Base-by-base conservation (phyloP, 2,329 filamentous ascomycete species). In the Westerdykella sp. region DNA sequence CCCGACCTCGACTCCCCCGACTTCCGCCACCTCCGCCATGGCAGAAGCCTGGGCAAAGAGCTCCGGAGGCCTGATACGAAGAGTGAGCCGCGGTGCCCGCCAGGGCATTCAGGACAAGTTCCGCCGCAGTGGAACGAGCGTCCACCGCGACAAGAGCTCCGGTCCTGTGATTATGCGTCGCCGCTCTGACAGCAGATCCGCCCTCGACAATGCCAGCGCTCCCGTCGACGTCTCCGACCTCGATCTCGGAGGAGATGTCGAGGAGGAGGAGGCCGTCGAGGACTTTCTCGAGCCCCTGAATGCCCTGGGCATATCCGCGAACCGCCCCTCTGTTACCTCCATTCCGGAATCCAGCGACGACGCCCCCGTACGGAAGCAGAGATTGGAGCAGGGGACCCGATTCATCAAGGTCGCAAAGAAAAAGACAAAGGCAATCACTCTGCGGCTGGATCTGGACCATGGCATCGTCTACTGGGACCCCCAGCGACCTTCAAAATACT, bases 381-480 rank as follows among this genome's bases (percentile, higher is more conserved):
- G 83, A 18, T 77, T 97, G 22, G 81, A 90, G 54, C 81, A 84
- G 51, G 93, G 93, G 40, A 91, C 85, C 2, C 71, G 75, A 40
- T 75, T 97, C 49, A 81, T 75, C 43, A 96, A 97, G 65, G 78
- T 96, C 22, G 91, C 89, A 37, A 91, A 87, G 70, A 93, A 91
- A 60, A 83, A 79, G 65, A 83, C 76, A 54, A 81, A 83, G 50
- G 73, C 77, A 42, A 88, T 93, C 62, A 78, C 77, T 21, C 81
- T 96, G 55, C 80, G 84, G 41, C 80, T 97, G 18, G 88, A 97
- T 57, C 77, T 85, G 18, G 85, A 91, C 58, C 79, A 85, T 1
- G 90, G 86, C 47, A 93, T 89, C 66, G 86, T 98, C 18, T 85
- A 78, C 21, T 97, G 91, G 91, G 86, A 95, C 65, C 78, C 81